These are phyloP conservation scores for Auricularia sp. DNA, from an alignment of 768 basidiomycete genomes.

Conservation along the genomic window DNA sequence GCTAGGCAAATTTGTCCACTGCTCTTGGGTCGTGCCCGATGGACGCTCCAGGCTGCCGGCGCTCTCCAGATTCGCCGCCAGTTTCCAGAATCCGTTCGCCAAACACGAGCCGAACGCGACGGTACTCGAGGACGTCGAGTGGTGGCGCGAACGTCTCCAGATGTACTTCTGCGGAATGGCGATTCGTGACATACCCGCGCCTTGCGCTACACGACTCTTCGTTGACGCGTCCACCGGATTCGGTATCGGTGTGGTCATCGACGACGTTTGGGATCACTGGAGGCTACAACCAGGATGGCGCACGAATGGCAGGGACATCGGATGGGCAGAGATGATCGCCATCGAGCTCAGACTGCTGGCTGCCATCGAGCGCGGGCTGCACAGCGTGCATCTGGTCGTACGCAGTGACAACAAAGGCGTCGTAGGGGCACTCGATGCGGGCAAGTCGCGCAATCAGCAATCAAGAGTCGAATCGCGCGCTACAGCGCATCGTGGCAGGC, in stretches of 20 bases:
- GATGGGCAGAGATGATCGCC: not conserved
- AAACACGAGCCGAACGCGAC: not conserved
- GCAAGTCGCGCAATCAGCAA: not conserved
- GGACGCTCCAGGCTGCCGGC: not conserved
- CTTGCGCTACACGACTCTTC: not conserved
- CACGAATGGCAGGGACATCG: not conserved
- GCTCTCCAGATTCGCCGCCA: not conserved
- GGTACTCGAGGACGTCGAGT: not conserved
- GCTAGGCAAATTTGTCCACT: not conserved
- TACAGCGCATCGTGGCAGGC: constrained; percentile 7
- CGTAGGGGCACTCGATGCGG: not conserved
- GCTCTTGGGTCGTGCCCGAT: not conserved
- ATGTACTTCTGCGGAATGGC: not conserved
- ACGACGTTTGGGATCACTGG: not conserved
- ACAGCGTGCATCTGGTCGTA: not conserved
- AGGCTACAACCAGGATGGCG: not conserved
- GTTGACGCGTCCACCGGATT: not conserved
- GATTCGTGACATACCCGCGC: not conserved
- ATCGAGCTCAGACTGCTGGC: not conserved
- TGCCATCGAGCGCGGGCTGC: not conserved
- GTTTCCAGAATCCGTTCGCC: not conserved
- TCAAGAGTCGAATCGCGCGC: constrained; percentile 5
- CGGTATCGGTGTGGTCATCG: not conserved
- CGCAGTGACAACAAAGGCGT: not conserved
- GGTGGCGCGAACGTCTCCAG: not conserved